Conservation (phyloP, 1,284 basidiomycete genomes). For the Cystobasidiaceae sp. region DNA sequence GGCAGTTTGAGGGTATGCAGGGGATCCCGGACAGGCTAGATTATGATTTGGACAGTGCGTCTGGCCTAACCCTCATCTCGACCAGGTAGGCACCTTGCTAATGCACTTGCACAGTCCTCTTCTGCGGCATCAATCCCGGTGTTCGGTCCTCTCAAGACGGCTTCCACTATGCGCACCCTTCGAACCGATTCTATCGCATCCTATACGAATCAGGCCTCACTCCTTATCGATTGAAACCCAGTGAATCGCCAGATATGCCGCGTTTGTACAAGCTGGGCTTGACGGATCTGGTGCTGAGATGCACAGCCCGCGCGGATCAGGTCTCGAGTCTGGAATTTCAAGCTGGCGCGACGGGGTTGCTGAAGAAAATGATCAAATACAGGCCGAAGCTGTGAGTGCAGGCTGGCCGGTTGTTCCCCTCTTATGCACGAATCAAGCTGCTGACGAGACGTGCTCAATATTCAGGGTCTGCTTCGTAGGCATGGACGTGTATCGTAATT, state of each 20-base stretch:
- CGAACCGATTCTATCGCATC: slow-evolving; percentile 31
- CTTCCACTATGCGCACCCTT: slow-evolving; percentile 30
- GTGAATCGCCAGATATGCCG: slow-evolving; percentile 25
- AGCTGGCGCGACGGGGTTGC: slow-evolving; percentile 15
- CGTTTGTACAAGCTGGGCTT: slow-evolving; percentile 11
- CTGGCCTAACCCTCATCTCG: neutral
- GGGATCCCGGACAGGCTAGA: slow-evolving; percentile 25
- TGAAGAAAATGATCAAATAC: slow-evolving; percentile 19
- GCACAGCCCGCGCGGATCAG: slow-evolving; percentile 27
- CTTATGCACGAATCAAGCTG: neutral
- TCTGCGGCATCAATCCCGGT: slow-evolving; percentile 30
- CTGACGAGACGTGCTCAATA: no score
- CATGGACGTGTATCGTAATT: slow-evolving; percentile 29
- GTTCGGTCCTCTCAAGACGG: slow-evolving; percentile 16
- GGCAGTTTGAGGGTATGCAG: slow-evolving; percentile 23
- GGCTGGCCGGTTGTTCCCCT: neutral
- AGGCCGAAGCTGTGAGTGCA: slow-evolving; percentile 18
- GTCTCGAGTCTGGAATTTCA: slow-evolving; percentile 17
- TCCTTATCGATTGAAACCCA: slow-evolving; percentile 9
- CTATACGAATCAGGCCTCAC: slow-evolving; percentile 26
- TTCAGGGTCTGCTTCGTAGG: slow-evolving; percentile 30
- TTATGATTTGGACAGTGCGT: slow-evolving; percentile 18
- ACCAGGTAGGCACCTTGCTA: neutral
- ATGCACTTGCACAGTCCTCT: slow-evolving; percentile 15
- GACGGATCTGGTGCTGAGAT: slow-evolving; percentile 26